phyloP scores from a whole-genome alignment of 2,329 filamentous ascomycete species.

The Ascochyta koolunga region DNA sequence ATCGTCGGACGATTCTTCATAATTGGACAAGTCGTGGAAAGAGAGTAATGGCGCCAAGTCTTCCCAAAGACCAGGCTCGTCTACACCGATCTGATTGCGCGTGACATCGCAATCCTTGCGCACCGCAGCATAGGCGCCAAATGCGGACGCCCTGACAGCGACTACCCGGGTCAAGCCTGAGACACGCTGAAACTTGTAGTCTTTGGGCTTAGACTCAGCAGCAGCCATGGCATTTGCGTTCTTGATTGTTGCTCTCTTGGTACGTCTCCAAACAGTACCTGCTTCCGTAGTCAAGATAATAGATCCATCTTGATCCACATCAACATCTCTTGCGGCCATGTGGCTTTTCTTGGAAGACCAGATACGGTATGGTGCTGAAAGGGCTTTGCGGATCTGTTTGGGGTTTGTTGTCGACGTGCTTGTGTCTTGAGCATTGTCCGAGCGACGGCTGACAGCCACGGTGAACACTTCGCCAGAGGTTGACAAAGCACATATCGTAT shows the following conservation, averaged over 20 bases:
- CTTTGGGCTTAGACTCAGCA: slow-evolving; percentile 71
- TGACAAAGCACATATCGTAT: slow-evolving; percentile 89
- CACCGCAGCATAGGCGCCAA: slow-evolving; percentile 87
- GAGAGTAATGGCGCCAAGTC: slow-evolving; percentile 74
- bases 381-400: slow-evolving; percentile 81
- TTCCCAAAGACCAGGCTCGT: slow-evolving; percentile 72
- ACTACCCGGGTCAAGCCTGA: slow-evolving; percentile 85
- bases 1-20: slow-evolving; percentile 51
- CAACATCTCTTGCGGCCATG: slow-evolving; percentile 84
- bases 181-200: slow-evolving; percentile 94
- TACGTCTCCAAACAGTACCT: slow-evolving; percentile 89
- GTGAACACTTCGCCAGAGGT: slow-evolving; percentile 87
- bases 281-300: slow-evolving; percentile 93
- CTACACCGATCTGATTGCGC: slow-evolving; percentile 70
- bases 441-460: slow-evolving; percentile 73
- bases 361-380: slow-evolving; percentile 78
- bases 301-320: slow-evolving; percentile 88
- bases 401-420: slow-evolving; percentile 88
- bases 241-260: slow-evolving; percentile 82
- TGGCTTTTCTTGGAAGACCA: slow-evolving; percentile 88
- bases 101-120: slow-evolving; percentile 85
- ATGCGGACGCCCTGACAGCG: slow-evolving; percentile 84
- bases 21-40: slow-evolving; percentile 63
- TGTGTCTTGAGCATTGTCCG: slow-evolving; percentile 63
- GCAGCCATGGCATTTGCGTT: slow-evolving; percentile 60